phyloP scores from a whole-genome alignment of 148 eudicot species.

The Rhododendron kiyosumense region DNA sequence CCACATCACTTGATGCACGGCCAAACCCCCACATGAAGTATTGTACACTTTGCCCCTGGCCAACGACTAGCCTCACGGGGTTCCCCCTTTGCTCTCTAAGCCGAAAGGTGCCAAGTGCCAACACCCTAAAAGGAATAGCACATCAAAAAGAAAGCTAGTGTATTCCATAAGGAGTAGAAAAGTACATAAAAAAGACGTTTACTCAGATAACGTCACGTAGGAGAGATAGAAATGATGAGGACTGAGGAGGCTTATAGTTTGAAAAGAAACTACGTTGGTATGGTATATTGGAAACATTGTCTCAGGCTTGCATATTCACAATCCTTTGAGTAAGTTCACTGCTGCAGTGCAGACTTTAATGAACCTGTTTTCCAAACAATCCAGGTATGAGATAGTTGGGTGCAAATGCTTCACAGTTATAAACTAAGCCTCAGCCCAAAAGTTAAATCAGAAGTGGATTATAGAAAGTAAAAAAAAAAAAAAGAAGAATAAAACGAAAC shows the following conservation, averaged over 20 bases:
- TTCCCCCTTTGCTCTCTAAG: not conserved
- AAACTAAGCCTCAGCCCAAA: not conserved
- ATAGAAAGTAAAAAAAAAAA: not conserved
- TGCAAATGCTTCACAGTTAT: not conserved
- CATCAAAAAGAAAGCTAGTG: not conserved
- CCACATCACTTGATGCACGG: not conserved
- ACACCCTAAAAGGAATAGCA: too few species aligned
- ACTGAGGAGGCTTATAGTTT: not conserved
- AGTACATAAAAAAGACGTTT: not conserved
- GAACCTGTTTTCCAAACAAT: not conserved
- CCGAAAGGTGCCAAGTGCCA: not conserved
- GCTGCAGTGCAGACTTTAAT: not conserved
- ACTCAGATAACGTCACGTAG: not conserved
- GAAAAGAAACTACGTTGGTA: not conserved
- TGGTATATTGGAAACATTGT: too few species aligned
- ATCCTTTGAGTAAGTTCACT: not conserved
- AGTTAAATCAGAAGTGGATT: not conserved
- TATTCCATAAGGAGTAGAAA: not conserved
- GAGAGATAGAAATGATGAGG: not conserved
- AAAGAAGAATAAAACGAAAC: not conserved
- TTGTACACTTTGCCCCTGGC: not conserved
- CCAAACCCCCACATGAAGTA: not conserved
- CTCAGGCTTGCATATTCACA: not conserved
- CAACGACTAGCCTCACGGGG: not conserved
- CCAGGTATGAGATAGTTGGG: not conserved